phyloP scores from a whole-genome alignment of 208 protist genomes.

The Trypanosoma melophagium region DNA sequence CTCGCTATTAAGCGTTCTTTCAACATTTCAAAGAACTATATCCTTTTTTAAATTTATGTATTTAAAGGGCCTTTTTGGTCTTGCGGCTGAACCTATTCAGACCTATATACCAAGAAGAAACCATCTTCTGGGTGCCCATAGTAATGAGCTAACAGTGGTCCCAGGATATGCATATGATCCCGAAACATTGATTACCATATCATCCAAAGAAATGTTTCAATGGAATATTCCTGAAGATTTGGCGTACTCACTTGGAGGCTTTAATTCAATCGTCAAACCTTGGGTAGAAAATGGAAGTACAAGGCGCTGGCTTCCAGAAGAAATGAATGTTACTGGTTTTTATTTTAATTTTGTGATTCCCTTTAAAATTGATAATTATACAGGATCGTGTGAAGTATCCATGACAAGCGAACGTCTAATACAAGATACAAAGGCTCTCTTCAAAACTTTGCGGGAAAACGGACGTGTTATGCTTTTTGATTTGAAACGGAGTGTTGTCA shows the following conservation, averaged over 20 bases:
- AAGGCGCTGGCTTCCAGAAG: constrained; percentile 20
- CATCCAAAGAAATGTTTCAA: not conserved
- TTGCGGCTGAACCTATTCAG: constrained; percentile 9
- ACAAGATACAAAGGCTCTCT: constrained; percentile 41
- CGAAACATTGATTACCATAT: not conserved
- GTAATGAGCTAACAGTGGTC: not conserved
- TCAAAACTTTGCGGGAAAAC: constrained; percentile 46
- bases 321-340: constrained; percentile 10
- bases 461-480: constrained; percentile 65
- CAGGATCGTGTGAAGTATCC: constrained; percentile 54
- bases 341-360: constrained; percentile 78
- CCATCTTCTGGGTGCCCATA: constrained; percentile 10
- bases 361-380: constrained; percentile 44
- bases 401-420: constrained; percentile 39
- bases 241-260: constrained; percentile 21
- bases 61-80: constrained; percentile 6
- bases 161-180: constrained; percentile 10
- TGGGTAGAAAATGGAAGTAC: constrained; percentile 32
- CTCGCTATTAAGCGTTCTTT: constrained; percentile 24
- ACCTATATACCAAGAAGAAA: not conserved
- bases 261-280: constrained; percentile 42
- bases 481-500: constrained; percentile 35
- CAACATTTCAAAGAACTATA: constrained; percentile 21
- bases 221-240: constrained; percentile 23
- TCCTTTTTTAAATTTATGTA: constrained; percentile 28